Evolutionary conservation across 2,329 filamentous ascomycete genomes (phyloP), one percentile per base, ranked within the genome.

Genomic region (Trichoderma guizhouense): DNA sequence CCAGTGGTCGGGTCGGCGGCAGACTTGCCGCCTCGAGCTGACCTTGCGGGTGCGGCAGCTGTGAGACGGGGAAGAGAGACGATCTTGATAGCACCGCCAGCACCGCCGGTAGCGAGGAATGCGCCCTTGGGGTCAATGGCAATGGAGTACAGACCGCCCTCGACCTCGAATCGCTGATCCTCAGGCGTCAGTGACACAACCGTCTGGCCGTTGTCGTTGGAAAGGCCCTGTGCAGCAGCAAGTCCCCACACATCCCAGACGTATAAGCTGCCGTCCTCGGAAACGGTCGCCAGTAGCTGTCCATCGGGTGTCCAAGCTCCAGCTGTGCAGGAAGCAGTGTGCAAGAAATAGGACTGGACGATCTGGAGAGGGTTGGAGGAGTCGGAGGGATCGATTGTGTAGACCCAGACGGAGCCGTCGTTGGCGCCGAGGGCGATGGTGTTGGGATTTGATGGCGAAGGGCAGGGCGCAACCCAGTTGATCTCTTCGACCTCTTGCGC

Each of bases 331-430:
- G 93, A 84, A 21, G 84, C 92, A 3, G 93, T 95, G 84, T 98
- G 96, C 30, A 97, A 87, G 86, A 97, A 98, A 84, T 96, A 98
- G 30, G 92, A 92, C 84, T 97, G 93, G 6, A 97, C 87, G 78
- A 98, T 96, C 77, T 91, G 90, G 68, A 98, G 86, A 8, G 93
- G 83, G 77, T 84, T 85, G 64, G 82, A 82, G 39, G 82, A 57
- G 74, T 93, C 90, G 69, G 85, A 85, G 34, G 88, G 84, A 80
- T 95, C 91, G 78, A 98, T 87, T n/a, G 90, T 91, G 84, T 98
- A 97, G 11, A 99, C 92, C 96, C 96, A 99, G 55, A 98, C 94
- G 66, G 91, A 95, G 70, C 96, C 96, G 79, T 99, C 95, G 43
- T 88, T 92, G 39, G 94, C 94, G 71, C 96, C 96, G 8, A 99